These are phyloP conservation scores for Tricholomella constricta DNA, from an alignment of 768 basidiomycete genomes.

Conservation along the genomic window DNA sequence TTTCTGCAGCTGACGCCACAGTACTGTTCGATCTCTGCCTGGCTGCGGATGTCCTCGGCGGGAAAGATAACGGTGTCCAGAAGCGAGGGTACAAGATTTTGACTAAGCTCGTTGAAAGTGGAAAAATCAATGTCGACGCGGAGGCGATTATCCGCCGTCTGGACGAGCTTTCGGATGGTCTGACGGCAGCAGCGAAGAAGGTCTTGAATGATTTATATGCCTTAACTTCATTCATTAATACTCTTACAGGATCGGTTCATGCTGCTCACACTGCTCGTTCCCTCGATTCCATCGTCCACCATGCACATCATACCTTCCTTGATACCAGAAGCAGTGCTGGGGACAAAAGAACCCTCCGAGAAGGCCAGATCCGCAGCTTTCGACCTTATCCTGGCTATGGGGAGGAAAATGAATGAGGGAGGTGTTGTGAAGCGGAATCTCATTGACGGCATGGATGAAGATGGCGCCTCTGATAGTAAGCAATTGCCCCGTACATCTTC, in stretches of 20 bases:
- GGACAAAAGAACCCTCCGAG: constrained; percentile 96
- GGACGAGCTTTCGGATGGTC: constrained; percentile 61
- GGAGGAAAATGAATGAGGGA: constrained; percentile 85
- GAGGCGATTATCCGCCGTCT: constrained; percentile 66
- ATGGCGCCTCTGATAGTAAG: constrained; percentile 47
- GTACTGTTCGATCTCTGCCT: constrained; percentile 72
- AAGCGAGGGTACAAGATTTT: constrained; percentile 94
- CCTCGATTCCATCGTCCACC: constrained; percentile 63
- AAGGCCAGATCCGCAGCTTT: constrained; percentile 89
- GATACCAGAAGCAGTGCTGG: constrained; percentile 92
- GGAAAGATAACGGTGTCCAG: constrained; percentile 85
- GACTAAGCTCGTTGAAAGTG: constrained; percentile 67
- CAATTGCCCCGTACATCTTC: constrained; percentile 25
- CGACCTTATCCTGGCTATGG: constrained; percentile 89
- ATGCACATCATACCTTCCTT: constrained; percentile 86
- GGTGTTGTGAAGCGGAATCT: constrained; percentile 78
- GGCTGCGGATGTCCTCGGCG: constrained; percentile 66
- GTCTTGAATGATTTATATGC: constrained; percentile 33
- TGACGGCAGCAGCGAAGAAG: constrained; percentile 87
- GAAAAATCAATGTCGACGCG: constrained; percentile 54
- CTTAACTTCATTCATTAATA: constrained; percentile 9
- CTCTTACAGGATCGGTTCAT: constrained; percentile 74
- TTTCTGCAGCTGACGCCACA: constrained; percentile 61
- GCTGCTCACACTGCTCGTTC: constrained; percentile 70
- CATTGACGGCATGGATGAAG: constrained; percentile 85